Conservation (phyloP, 164 flowering plant species). For the Taxillus chinensis region DNA sequence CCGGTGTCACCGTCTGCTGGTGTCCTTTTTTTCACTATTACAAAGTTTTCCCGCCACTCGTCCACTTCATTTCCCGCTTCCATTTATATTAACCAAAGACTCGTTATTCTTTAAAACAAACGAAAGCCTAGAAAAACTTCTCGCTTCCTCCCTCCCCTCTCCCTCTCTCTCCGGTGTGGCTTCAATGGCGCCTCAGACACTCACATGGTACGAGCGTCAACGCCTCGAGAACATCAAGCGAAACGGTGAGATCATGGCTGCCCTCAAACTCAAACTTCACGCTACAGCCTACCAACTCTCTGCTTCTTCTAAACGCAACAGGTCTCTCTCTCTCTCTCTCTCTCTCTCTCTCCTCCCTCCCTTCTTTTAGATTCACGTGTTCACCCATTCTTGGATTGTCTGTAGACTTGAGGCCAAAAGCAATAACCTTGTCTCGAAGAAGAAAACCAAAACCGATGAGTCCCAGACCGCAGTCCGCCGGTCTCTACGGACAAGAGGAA, state of each 20-base stretch:
- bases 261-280: conserved; percentile 62
- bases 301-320: conserved; percentile 36
- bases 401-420: conserved; percentile 3
- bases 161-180: conserved; percentile 2
- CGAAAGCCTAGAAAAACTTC: background rate
- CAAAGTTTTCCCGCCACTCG: no score
- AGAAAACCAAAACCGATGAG: conserved; percentile 34
- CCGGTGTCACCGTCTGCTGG: no score
- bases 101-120: no score
- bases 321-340: conserved; percentile 19
- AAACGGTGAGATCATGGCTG: conserved; percentile 50
- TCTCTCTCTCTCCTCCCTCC: conserved; percentile 2
- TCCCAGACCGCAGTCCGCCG: conserved; percentile 43
- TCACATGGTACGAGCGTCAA: conserved; percentile 69
- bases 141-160: conserved; percentile 5
- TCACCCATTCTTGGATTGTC: conserved; percentile 1
- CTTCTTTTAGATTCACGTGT: background rate
- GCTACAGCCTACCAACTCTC: conserved; percentile 30
- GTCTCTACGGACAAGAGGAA: conserved; percentile 61
- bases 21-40: no score
- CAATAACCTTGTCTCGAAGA: conserved; percentile 30
- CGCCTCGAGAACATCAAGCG: conserved; percentile 69
- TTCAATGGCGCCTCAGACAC: conserved; percentile 32
- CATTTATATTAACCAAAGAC: no score
- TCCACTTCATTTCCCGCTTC: no score